Percentiles rank a stretch among this genome's conserved stretches.
Conservation (phyloP, 208 protist genomes). For the Trypanosoma vivax region DNA sequence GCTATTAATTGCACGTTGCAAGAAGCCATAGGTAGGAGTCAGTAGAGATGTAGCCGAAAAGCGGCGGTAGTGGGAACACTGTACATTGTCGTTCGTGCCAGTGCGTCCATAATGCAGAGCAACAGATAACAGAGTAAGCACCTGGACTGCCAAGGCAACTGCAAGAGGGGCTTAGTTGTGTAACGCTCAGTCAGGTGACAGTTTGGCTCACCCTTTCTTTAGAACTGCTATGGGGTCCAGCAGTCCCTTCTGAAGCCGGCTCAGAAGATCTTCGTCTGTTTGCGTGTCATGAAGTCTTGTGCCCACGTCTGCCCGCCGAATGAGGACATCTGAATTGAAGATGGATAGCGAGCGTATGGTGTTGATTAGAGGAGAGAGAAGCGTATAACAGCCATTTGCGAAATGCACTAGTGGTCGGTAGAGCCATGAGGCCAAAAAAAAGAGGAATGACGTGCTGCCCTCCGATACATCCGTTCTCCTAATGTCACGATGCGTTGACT, state of each 20-base stretch:
- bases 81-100: too few species aligned
- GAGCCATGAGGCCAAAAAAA: constrained; percentile 69
- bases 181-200: background rate
- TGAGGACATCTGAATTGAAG: constrained; percentile 70
- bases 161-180: too few species aligned
- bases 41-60: too few species aligned
- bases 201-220: constrained; percentile 8
- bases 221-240: constrained; percentile 39
- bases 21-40: too few species aligned
- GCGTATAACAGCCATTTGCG: constrained; percentile 75
- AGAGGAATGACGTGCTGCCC: constrained; percentile 26
- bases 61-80: too few species aligned
- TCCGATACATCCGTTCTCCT: constrained; percentile 7
- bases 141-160: background rate
- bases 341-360: constrained; percentile 74
- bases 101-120: constrained; percentile 3
- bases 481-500: constrained; percentile 40
- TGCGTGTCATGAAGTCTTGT: constrained; percentile 21
- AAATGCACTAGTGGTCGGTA: constrained; percentile 78
- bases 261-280: constrained; percentile 49
- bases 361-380: constrained; percentile 66
- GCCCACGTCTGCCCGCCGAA: constrained; percentile 33
- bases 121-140: constrained; percentile 6
- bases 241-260: constrained; percentile 56
- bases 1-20: too few species aligned